Base-by-base conservation (phyloP, 2,329 filamentous ascomycete species). In the Trichoderma guizhouense region DNA sequence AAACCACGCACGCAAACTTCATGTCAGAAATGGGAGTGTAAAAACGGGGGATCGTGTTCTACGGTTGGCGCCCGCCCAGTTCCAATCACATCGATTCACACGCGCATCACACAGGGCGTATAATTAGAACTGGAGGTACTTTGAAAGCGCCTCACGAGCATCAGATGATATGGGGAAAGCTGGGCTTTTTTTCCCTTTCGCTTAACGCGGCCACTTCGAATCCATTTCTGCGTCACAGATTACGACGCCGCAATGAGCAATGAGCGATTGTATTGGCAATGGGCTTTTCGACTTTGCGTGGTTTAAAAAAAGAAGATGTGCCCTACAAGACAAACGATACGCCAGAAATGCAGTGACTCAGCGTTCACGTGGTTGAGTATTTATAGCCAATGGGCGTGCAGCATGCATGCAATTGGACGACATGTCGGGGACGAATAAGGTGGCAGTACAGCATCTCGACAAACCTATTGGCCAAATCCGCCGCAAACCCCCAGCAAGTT, bases 91-190 rank as follows among this genome's bases (percentile, higher is more conserved):
- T 51, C 57, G 8, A 60, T 69, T 62, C 67, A 69, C 67, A 61
- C 39, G 57, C n/a, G 39, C 36, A 69, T 69, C 67, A 62, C 67
- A 69, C 21, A 36, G 57, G 57, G 55, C n/a, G 57, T 69, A 69
- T 47, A 58, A 43, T 66, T 36, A 55, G 30, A 53, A 61, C 43
- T 21, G 26, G 32, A 14, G 24, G 26, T 21, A 12, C n/a, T 32
- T n/a, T 34, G n/a, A 32, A 34, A 34, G 57, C 18, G 26, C 53
- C n/a, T 60, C 57, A 24, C 36, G 7, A 53, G 47, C 47, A 53
- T 24, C 47, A 24, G 47, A 53, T 14, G 47, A 53, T 53, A 53
- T 24, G 47, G 47, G 47, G 47, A 24, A 53, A 6, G 47, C 9
- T 53, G 47, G 47, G 9, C n/a, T 11, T 53, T 53, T 18, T 43